Base-by-base conservation (phyloP, 345 rosid species). In the Pistacia atlantica region DNA sequence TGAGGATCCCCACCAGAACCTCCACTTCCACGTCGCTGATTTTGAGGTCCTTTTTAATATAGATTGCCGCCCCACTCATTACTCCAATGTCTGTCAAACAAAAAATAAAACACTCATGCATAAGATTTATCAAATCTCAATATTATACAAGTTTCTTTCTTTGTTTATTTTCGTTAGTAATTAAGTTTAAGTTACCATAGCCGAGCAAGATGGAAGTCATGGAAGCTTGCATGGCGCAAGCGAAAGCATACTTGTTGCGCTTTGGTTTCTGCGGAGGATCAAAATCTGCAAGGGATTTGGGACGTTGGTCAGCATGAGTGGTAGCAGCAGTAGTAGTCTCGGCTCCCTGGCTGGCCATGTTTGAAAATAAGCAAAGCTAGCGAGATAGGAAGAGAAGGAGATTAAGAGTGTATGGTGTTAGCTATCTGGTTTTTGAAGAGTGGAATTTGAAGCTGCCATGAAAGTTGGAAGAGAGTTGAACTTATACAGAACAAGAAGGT, bases 201-300 rank as follows among this genome's bases (percentile, higher is more conserved):
- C 98, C 98, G 35, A 92, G 90, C 69, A 94, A 84, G 78, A 90
- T 80, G 1, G 97, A 92, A 77, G 95, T 88, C 97, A 92, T 89
- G 80, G 97, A 94, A 67, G 97, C 97, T 55, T 88, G 77, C 67
- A 83, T 79, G 3, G 97, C 91, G 81, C 94, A 92, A 25, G 86
- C 94, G 14, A 92, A 78, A 69, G 95, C 95, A 81, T 62, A 93
- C 61, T 77, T 90, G 76, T 93, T 93, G 72, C 84, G 83, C 55
- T 85, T 89, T 12, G 91, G 91, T 77, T 84, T 93, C 55, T 49
- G 79, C 8, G 84, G 83, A 13, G 87, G 75, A 52, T 81, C 88
- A 56, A 87, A 83, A 79, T 87, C 96, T 37, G 82, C 67, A 7
- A 86, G 71, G 18, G 71, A 65, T 74, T 80, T 87, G 51, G 65